phyloP scores from a whole-genome alignment of 441 rosid species.

The Adansonia gregorii region DNA sequence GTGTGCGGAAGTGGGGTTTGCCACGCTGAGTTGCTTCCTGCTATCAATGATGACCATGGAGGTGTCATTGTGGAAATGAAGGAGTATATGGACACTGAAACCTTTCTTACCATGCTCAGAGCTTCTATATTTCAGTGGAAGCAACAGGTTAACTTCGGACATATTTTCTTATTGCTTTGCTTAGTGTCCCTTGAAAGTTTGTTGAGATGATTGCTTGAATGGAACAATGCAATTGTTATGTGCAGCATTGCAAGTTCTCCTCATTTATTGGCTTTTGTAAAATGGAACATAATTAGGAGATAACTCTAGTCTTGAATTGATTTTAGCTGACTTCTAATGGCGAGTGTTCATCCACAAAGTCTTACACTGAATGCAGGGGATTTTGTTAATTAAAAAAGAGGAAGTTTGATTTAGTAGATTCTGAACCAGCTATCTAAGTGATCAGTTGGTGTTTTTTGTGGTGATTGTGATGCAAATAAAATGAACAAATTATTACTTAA shows the following conservation, averaged over 20 bases:
- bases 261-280: neutral
- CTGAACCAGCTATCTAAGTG: neutral
- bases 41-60: slow-evolving; percentile 58
- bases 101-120: slow-evolving; percentile 53
- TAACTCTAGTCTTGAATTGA: neutral
- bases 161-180: neutral
- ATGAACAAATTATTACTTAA: slow-evolving; percentile 1
- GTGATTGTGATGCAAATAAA: neutral
- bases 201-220: neutral
- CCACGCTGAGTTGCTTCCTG: slow-evolving; percentile 42
- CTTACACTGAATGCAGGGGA: neutral
- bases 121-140: slow-evolving; percentile 67
- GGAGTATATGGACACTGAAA: slow-evolving; percentile 54
- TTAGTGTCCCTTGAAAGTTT: neutral
- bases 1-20: slow-evolving; percentile 36
- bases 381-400: neutral
- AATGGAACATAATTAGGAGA: neutral
- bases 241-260: neutral
- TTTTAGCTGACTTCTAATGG: neutral
- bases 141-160: slow-evolving; percentile 46
- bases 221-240: neutral
- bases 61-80: slow-evolving; percentile 73
- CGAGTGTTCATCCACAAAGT: neutral
- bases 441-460: neutral
- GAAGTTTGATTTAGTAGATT: neutral